Evolutionary conservation across 352 stramenopile species (phyloP), one percentile per base, ranked within the genome.

Genomic region (Thalassiosira oceanica): DNA sequence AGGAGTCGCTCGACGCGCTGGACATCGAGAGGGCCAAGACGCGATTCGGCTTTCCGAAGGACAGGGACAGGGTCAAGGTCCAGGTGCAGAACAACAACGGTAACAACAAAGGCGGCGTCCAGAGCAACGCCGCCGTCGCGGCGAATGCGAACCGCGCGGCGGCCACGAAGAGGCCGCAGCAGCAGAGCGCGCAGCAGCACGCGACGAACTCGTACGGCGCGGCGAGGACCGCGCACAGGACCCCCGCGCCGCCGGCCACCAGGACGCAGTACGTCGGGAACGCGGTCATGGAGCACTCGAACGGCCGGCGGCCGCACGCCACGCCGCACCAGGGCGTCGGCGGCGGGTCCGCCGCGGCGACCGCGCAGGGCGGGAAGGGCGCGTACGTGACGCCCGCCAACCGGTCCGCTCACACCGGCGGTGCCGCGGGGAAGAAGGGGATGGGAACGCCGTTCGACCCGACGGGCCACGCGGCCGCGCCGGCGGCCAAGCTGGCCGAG

Each of bases 1-100:
- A 78, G 24, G 58, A 89, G 61, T 73, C 81, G 15, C 28, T 79
- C 13, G 71, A 88, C 15, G 44, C 60, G 7, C 74, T 83, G 35
- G 78, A 88, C 46, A 81, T 87, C 41, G 66, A 89, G 21, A 53
- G 75, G 15, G 65, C 66, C 4, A 84, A 89, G 21, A 69, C 51
- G 21, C 76, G 80, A 35, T 89, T 85, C 65, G 76, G 71, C 51
- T 72, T 78, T 46, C 49, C 68, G 4, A 84, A 83, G 55, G 53
- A 82, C 60, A 60, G 49, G 26, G n/a, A n/a, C n/a, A n/a, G n/a
- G n/a, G n/a, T n/a, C n/a, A 43, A 52, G 53, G 42, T 65, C 13
- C 16, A 18, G 3, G 11, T 21, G 48, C 57, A 62, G 50, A 69
- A 45, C 53, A n/a, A n/a, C n/a, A n/a, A n/a, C n/a, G n/a, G n/a